These are phyloP conservation scores for Lodderomyces margitis DNA, from an alignment of 1,139 yeast species.

Conservation along the genomic window DNA sequence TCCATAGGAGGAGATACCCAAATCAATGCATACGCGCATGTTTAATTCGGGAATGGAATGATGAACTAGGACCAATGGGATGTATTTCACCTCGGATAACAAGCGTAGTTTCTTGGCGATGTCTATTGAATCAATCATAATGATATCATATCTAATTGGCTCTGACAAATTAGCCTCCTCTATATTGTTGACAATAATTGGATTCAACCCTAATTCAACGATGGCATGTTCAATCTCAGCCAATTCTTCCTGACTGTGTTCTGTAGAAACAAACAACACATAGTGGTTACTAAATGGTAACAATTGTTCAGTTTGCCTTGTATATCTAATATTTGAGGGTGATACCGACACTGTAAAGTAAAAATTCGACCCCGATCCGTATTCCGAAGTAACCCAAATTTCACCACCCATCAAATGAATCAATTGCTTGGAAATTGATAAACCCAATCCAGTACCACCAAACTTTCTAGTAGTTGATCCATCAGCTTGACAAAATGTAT, in stretches of 20 bases:
- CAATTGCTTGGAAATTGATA: constrained; percentile 81
- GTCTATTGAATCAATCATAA: constrained; percentile 76
- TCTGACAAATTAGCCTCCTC: constrained; percentile 49
- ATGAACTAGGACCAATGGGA: constrained; percentile 74
- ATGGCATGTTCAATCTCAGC: constrained; percentile 44
- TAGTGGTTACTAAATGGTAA: constrained; percentile 72
- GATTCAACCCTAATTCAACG: constrained; percentile 44
- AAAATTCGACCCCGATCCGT: constrained; percentile 81
- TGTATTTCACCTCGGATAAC: constrained; percentile 73
- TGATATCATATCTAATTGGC: constrained; percentile 70
- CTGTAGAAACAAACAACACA: constrained; percentile 66
- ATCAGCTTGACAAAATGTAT: constrained; percentile 89
- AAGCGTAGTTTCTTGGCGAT: constrained; percentile 68
- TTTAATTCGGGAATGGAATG: constrained; percentile 77
- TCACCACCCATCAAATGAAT: constrained; percentile 90
- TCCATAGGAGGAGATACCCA: constrained; percentile 86
- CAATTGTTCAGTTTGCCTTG: constrained; percentile 65
- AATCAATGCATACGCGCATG: constrained; percentile 76
- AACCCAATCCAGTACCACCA: constrained; percentile 88
- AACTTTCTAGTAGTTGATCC: constrained; percentile 89
- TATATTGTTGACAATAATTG: constrained; percentile 51
- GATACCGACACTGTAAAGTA: constrained; percentile 76
- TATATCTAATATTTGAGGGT: constrained; percentile 65
- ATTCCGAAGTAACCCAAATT: constrained; percentile 81
- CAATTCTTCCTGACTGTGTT: constrained; percentile 53